Evolutionary conservation across 139 green algal species (phyloP).

Genomic region (Chara braunii): DNA sequence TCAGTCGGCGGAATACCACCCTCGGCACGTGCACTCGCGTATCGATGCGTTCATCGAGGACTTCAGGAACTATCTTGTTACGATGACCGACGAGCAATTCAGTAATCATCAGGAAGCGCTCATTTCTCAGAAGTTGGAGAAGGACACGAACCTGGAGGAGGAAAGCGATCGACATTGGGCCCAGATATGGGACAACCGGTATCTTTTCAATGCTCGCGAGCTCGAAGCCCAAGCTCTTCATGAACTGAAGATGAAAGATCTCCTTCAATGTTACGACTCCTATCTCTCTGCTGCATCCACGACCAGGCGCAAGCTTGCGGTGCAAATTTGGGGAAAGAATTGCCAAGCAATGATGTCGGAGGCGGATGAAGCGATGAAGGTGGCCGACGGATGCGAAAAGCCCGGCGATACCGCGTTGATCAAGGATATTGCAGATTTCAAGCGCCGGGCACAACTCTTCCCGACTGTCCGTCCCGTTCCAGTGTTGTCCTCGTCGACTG

Average conservation of each 20-base stretch:
- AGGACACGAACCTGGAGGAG: conserved; percentile 62
- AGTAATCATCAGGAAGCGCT: conserved; percentile 61
- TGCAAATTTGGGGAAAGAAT: conserved; percentile 16
- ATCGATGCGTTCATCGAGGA: conserved; percentile 71
- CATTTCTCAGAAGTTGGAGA: conserved; percentile 62
- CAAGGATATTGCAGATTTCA: too few species aligned
- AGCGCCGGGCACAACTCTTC: too few species aligned
- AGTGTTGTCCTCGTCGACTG: too few species aligned
- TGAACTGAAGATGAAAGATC: conserved; percentile 18
- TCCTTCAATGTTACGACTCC: conserved; percentile 21
- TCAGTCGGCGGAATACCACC: conserved; percentile 39
- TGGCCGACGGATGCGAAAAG: too few species aligned
- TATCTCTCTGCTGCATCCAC: conserved; percentile 4
- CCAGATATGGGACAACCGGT: conserved; percentile 49
- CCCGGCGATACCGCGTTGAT: too few species aligned
- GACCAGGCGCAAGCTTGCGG: conserved; percentile 8
- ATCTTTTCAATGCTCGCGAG: conserved; percentile 25
- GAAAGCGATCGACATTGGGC: conserved; percentile 74
- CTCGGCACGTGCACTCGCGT: conserved; percentile 54
- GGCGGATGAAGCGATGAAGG: too few species aligned
- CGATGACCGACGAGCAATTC: conserved; percentile 62
- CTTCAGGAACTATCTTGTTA: conserved; percentile 46
- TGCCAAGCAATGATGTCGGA: too few species aligned
- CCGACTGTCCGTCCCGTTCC: too few species aligned
- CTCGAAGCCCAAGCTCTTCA: conserved; percentile 18